Evolutionary conservation across 257 asterid genomes (phyloP).

Genomic region (Solanum appendiculatum): DNA sequence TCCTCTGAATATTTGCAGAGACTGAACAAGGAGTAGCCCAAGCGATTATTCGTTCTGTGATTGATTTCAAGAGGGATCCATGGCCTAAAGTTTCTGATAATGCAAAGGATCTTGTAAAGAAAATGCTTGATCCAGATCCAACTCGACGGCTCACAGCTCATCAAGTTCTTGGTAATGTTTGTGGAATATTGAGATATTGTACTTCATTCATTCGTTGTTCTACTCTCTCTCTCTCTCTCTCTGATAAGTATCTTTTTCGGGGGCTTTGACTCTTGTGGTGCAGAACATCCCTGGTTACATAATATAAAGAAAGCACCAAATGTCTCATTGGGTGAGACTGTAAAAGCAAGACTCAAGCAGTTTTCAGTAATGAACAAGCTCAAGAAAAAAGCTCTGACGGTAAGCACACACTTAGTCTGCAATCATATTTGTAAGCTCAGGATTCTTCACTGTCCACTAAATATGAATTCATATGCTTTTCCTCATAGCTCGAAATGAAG

Average conservation of each 20-base stretch:
- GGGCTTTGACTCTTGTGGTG: not conserved
- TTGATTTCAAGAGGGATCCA: conserved; percentile 71
- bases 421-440: not conserved
- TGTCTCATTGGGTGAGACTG: conserved; percentile 58
- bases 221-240: not conserved
- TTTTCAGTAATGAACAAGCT: conserved; percentile 65
- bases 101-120: conserved; percentile 81
- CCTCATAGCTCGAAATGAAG: not conserved
- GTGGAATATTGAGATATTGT: not conserved
- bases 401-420: conserved; percentile 2
- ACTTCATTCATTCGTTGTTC: not conserved
- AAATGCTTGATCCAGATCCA: conserved; percentile 69
- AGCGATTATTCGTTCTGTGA: conserved; percentile 63
- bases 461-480: not conserved
- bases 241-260: not conserved
- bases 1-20: conserved; percentile 27
- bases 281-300: conserved; percentile 70
- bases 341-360: conserved; percentile 69
- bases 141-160: conserved; percentile 49
- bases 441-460: not conserved
- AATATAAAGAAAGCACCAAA: conserved; percentile 61
- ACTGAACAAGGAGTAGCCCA: conserved; percentile 89
- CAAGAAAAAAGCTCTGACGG: conserved; percentile 60
- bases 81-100: conserved; percentile 73
- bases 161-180: conserved; percentile 51